Base-by-base conservation (phyloP, 768 basidiomycete species). In the Mrakia gelida region DNA sequence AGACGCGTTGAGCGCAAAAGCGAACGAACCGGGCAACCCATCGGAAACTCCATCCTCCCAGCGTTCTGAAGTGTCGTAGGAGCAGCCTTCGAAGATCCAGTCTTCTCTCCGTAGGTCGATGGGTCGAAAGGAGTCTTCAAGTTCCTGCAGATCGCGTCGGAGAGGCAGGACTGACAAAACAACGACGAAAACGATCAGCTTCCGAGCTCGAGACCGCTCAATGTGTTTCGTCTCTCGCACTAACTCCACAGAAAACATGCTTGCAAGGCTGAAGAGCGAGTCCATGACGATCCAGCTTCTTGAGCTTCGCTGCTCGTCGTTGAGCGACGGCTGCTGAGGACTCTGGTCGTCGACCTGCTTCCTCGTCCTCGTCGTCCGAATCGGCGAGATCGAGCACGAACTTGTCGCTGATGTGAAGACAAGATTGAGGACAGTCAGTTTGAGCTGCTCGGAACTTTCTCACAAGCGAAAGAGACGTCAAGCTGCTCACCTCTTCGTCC, bases 281-380 rank as follows among this genome's bases (percentile, higher is more conserved):
- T 3, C 71, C 71, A 16, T 54, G 56, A 2, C 71, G 71, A 32
- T 49, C 56, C 43, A 61, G 49, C 67, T 43, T 70, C 41, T 70
- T 38, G 32, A 67, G 3, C 65, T 67, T 67, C 18, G 41, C 41
- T 28, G 71, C 52, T 32, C 49, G 71, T 49, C 52, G 71, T 23
- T n/a, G 28, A 21, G 43, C 30, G n/a, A 45, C 56, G 21, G 52
- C 71, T 26, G 28, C 28, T 15, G 71, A 54, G 3, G 56, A 30
- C 10, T 73, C 52, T 0, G 71, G 49, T 38, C 54, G 23, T 7
- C 45, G 38, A 38, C 38, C 38, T 38, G 38, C 71, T n/a, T 56
- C 71, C 45, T 54, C 71, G 28, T 56, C 71, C 21, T 73, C 71
- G 71, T 73, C 71, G 56, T 73, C 71, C 21, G n/a, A 28, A 26